Evolutionary conservation across 2,329 filamentous ascomycete species (phyloP).

Genomic region (Thielaviopsis ethacetica): DNA sequence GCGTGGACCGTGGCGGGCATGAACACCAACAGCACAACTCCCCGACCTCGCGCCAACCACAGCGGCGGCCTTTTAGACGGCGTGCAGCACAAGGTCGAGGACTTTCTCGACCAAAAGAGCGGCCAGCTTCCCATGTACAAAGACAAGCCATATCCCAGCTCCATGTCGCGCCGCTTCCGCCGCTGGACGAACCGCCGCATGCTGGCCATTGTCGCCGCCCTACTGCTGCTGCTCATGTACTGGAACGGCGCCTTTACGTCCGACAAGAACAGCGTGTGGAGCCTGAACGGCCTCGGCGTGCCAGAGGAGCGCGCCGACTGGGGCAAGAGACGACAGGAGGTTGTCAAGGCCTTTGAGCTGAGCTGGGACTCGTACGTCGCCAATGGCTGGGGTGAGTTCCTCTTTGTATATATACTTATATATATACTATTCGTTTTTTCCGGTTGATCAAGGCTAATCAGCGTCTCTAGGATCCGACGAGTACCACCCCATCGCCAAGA

Average conservation of each 20-base stretch:
- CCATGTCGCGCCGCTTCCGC: conserved; percentile 34
- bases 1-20: conserved; percentile 43
- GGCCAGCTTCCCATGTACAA: conserved; percentile 83
- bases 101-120: conserved; percentile 43
- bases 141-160: conserved; percentile 72
- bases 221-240: conserved; percentile 46
- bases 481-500: conserved; percentile 70
- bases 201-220: conserved; percentile 34
- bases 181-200: conserved; percentile 42
- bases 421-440: too few relatives aligned
- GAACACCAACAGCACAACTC: conserved; percentile 18
- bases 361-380: conserved; percentile 90
- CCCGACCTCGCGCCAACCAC: conserved; percentile 20
- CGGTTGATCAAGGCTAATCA: conserved; percentile 15
- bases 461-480: conserved; percentile 53
- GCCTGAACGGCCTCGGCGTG: conserved; percentile 34
- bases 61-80: conserved; percentile 26
- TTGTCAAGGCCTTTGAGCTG: conserved; percentile 76
- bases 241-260: conserved; percentile 46
- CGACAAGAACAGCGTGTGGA: conserved; percentile 30
- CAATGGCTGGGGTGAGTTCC: conserved; percentile 73
- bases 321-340: conserved; percentile 58
- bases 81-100: conserved; percentile 45
- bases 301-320: conserved; percentile 44
- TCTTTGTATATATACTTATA: neutral